These are phyloP conservation scores for Apiospora rasikravindrae DNA, from an alignment of 2,329 filamentous ascomycete genomes.

Conservation along the genomic window DNA sequence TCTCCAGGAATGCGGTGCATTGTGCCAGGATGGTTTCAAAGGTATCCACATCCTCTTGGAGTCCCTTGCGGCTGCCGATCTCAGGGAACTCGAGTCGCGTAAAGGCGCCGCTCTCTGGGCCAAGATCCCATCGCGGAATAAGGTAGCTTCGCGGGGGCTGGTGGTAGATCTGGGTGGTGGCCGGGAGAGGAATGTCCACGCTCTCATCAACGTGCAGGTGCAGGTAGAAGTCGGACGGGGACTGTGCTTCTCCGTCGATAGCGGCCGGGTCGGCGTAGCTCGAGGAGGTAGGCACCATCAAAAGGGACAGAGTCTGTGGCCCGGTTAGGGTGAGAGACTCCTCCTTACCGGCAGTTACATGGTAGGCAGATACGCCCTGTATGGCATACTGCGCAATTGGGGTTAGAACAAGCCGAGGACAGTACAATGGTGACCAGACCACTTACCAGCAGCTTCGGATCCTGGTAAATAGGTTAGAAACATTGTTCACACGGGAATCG, in stretches of 20 bases:
- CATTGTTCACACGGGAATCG: neutral
- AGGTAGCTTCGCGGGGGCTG: conserved; percentile 92
- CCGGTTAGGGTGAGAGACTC: conserved; percentile 81
- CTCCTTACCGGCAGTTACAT: conserved; percentile 88
- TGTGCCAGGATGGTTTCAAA: conserved; percentile 98
- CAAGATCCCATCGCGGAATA: conserved; percentile 93
- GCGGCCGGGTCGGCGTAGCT: conserved; percentile 64
- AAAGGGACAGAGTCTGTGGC: conserved; percentile 86
- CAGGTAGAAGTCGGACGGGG: conserved; percentile 93
- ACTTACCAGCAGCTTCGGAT: conserved; percentile 20
- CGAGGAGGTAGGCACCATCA: conserved; percentile 94
- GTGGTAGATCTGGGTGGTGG: conserved; percentile 96
- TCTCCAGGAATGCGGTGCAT: conserved; percentile 93
- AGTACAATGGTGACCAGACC: neutral
- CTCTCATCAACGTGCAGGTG: conserved; percentile 74
- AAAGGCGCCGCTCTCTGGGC: conserved; percentile 86
- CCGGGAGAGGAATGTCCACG: conserved; percentile 88
- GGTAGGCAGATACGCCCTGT: conserved; percentile 87
- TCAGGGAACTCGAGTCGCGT: conserved; percentile 90
- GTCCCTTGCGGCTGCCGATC: conserved; percentile 71
- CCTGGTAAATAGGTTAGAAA: neutral
- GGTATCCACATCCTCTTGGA: conserved; percentile 92
- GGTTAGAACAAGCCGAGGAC: neutral
- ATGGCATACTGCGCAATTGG: conserved; percentile 60
- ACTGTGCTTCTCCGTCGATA: conserved; percentile 56